Evolutionary conservation across 768 basidiomycete genomes (phyloP).

Genomic region (Termitomyces sp.): DNA sequence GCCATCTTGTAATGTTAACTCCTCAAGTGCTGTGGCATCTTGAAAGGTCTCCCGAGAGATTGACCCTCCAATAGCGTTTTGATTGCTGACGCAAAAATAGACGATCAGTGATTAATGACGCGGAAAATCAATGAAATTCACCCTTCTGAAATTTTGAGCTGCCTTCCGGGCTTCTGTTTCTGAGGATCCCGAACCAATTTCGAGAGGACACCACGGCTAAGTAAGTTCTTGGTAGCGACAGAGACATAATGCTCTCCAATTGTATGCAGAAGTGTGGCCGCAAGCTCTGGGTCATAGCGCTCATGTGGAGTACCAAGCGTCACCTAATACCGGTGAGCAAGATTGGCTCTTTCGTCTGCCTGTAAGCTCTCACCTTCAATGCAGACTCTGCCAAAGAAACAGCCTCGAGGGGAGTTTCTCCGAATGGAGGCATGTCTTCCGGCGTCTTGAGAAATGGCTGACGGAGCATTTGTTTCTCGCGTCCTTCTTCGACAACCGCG

Average conservation of each 20-base stretch:
- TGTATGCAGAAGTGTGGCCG: slow-evolving; percentile 52
- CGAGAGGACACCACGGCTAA: slow-evolving; percentile 64
- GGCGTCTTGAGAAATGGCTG: slow-evolving; percentile 50
- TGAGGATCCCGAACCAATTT: slow-evolving; percentile 62
- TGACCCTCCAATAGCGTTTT: slow-evolving; percentile 62
- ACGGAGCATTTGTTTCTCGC: slow-evolving; percentile 66
- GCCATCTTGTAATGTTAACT: slow-evolving; percentile 43
- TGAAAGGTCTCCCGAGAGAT: slow-evolving; percentile 65
- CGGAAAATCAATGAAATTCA: slow-evolving; percentile 20
- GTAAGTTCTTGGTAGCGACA: slow-evolving; percentile 56
- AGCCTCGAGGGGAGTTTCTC: slow-evolving; percentile 34
- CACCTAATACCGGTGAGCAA: slow-evolving; percentile 50
- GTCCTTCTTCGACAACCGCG: slow-evolving; percentile 65
- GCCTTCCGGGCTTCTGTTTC: slow-evolving; percentile 69
- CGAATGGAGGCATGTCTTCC: slow-evolving; percentile 35
- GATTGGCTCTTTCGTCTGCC: not conserved
- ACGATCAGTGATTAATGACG: not conserved
- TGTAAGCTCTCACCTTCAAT: slow-evolving; percentile 54
- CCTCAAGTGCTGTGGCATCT: slow-evolving; percentile 67
- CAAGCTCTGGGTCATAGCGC: slow-evolving; percentile 60
- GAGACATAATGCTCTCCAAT: slow-evolving; percentile 57
- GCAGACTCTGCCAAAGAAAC: slow-evolving; percentile 63
- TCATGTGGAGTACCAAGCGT: slow-evolving; percentile 72
- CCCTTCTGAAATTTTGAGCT: slow-evolving; percentile 76
- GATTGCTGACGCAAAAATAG: slow-evolving; percentile 46